Evolutionary conservation across 1,139 yeast species (phyloP).

Genomic region (Scheffersomyces parashehatae): DNA sequence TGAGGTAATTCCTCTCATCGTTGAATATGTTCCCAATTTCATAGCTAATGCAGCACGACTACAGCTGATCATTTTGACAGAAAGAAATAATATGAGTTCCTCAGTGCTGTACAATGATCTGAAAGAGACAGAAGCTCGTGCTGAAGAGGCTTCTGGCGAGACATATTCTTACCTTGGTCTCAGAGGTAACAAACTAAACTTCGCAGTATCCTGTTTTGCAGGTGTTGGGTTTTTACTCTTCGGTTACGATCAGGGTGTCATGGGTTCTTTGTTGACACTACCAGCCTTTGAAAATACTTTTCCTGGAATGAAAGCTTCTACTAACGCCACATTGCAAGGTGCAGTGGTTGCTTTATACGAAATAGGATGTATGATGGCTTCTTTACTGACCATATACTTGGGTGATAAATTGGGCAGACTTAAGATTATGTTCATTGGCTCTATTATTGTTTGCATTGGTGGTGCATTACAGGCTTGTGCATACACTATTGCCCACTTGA

Average conservation of each 20-base stretch:
- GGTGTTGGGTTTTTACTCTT: conserved; percentile 35
- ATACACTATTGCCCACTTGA: conserved; percentile 31
- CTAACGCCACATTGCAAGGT: conserved; percentile 38
- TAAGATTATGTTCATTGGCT: conserved; percentile 32
- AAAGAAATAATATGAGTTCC: too few species aligned
- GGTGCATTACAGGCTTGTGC: conserved; percentile 38
- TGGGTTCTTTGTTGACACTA: conserved; percentile 47
- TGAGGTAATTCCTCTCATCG: too few species aligned
- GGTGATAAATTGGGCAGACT: conserved; percentile 39
- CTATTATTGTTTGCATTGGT: conserved; percentile 35
- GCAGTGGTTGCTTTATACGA: conserved; percentile 40
- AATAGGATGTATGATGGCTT: conserved; percentile 37
- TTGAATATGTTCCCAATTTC: too few species aligned
- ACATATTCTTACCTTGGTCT: conserved; percentile 23
- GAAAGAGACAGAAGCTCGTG: neutral
- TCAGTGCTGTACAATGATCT: too few species aligned
- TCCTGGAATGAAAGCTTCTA: conserved; percentile 31
- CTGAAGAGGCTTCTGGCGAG: conserved; percentile 4
- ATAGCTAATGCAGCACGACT: too few species aligned
- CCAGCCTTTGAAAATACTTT: conserved; percentile 38
- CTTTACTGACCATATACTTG: conserved; percentile 34
- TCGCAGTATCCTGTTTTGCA: conserved; percentile 28
- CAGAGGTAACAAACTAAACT: conserved; percentile 25
- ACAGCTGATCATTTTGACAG: too few species aligned
- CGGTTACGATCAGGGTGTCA: conserved; percentile 54